Evolutionary conservation across 139 green algal species (phyloP), one percentile per base, ranked within the genome.

Genomic region (Parachlorella kessleri): DNA sequence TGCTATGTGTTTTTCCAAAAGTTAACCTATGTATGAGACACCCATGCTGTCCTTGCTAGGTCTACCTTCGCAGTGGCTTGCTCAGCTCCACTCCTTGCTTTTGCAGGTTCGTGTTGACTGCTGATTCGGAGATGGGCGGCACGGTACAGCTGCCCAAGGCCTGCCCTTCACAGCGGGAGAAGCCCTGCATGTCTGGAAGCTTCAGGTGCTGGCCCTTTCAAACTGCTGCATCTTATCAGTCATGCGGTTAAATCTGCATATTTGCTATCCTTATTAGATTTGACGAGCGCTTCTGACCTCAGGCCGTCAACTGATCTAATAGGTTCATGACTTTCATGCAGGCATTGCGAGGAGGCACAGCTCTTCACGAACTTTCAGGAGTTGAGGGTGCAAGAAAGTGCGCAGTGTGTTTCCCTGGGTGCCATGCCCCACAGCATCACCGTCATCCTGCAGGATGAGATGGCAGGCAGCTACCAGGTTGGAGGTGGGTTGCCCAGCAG

Each of bases 371-470:
- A 91, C 66, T 86, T 85, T 74, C 91, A 95, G 78, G 93, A 97
- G 82, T 59, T 98, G 55, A 72, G 85, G 10, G 41, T 97, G 37
- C 93, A 97, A 84, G 92, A 93, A 81, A 48, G 73, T 23, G 6
- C 67, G n/a, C 80, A 93, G 65, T 88, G 21, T 55, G n/a, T 74
- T n/a, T 24, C 37, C 26, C 53, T 23, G 28, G 55, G n/a, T 35
- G 77, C 83, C 54, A 53, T 91, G 32, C 93, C 92, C 9, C 81
- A 79, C 18, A 88, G 85, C 39, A 79, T 98, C 2, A 78, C 72
- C 0, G 91, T 96, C 5, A 76, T 97, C 28, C 81, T 98, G 66
- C 81, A 90, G 42, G 90, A 96, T 66, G 95, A 98, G 55, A 83
- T 98, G 24, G 95, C 91, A 3, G 94, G 97, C 72, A 80, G 65